phyloP scores from a whole-genome alignment of 768 basidiomycete species.

The Leccinellum albellum region DNA sequence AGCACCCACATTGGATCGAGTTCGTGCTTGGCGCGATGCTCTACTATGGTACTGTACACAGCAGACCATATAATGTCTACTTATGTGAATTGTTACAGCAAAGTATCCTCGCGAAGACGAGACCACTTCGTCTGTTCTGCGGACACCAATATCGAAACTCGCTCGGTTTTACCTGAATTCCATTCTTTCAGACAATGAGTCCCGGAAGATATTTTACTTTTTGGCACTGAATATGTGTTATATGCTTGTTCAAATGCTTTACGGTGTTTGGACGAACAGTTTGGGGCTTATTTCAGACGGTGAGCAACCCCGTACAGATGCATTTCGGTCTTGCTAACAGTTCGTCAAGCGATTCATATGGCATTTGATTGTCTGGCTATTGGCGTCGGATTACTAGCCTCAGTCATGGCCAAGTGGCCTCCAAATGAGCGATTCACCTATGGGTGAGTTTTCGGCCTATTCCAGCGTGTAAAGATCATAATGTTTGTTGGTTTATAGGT shows the following conservation, averaged over 20 bases:
- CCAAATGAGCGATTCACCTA: conserved; percentile 94
- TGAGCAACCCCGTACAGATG: conserved; percentile 34
- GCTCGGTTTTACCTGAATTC: conserved; percentile 78
- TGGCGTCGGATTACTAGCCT: conserved; percentile 90
- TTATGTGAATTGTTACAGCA: conserved; percentile 33
- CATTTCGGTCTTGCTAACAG: not conserved
- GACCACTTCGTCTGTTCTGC: conserved; percentile 39
- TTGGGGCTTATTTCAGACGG: conserved; percentile 96
- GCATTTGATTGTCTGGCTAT: conserved; percentile 99
- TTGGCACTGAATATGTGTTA: conserved; percentile 90
- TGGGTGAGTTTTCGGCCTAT: conserved; percentile 51
- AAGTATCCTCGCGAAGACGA: conserved; percentile 50
- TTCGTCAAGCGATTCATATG: conserved; percentile 91
- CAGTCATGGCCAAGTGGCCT: conserved; percentile 97
- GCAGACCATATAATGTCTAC: not conserved
- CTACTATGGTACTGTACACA: conserved; percentile 52
- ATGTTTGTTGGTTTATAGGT: conserved; percentile 44
- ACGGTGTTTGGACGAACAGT: conserved; percentile 97
- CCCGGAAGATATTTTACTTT: conserved; percentile 95
- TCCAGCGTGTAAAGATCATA: not conserved
- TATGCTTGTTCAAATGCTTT: conserved; percentile 96
- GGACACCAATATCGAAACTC: conserved; percentile 52
- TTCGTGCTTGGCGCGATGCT: conserved; percentile 53
- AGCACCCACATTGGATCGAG: conserved; percentile 57
- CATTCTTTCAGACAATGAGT: conserved; percentile 87